Percentiles rank a stretch among this genome's conserved stretches.
Evolutionary conservation across 2,329 filamentous ascomycete genomes (phyloP).

Genomic region (Trichoderma koningii): DNA sequence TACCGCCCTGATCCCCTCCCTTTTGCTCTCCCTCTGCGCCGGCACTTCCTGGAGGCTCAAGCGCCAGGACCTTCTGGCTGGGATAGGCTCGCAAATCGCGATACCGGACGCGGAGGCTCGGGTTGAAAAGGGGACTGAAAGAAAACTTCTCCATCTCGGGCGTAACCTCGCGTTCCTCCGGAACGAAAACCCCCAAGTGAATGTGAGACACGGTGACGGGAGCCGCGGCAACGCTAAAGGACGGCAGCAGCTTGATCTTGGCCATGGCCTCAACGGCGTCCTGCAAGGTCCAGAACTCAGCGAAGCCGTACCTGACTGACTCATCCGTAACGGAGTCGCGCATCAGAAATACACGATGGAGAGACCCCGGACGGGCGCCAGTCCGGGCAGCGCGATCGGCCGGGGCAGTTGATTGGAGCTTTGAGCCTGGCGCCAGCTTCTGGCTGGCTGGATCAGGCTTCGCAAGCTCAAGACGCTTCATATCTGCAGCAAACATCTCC

Average conservation of each 20-base stretch:
- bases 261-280: slow-evolving; percentile 74
- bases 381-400: slow-evolving; percentile 59
- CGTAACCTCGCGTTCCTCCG: slow-evolving; percentile 61
- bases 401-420: slow-evolving; percentile 62
- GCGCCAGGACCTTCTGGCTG: slow-evolving; percentile 62
- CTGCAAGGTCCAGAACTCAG: slow-evolving; percentile 74
- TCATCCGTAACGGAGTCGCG: slow-evolving; percentile 70
- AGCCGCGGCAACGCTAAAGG: slow-evolving; percentile 76
- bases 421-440: slow-evolving; percentile 49
- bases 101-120: slow-evolving; percentile 68
- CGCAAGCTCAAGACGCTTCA: slow-evolving; percentile 69
- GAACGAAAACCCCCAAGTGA: slow-evolving; percentile 82
- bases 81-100: slow-evolving; percentile 76
- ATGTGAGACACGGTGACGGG: slow-evolving; percentile 73
- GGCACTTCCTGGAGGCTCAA: slow-evolving; percentile 47
- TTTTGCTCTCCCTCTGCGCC: slow-evolving; percentile 29
- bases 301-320: slow-evolving; percentile 81
- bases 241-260: slow-evolving; percentile 70
- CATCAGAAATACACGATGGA: slow-evolving; percentile 75
- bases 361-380: slow-evolving; percentile 72
- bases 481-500: slow-evolving; percentile 69
- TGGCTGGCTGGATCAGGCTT: slow-evolving; percentile 54
- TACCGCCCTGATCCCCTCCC: slow-evolving; percentile 36
- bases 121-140: slow-evolving; percentile 71
- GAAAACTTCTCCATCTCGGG: slow-evolving; percentile 63